Conservation (phyloP, 305 asterid genomes). For the Fraxinus latifolia region DNA sequence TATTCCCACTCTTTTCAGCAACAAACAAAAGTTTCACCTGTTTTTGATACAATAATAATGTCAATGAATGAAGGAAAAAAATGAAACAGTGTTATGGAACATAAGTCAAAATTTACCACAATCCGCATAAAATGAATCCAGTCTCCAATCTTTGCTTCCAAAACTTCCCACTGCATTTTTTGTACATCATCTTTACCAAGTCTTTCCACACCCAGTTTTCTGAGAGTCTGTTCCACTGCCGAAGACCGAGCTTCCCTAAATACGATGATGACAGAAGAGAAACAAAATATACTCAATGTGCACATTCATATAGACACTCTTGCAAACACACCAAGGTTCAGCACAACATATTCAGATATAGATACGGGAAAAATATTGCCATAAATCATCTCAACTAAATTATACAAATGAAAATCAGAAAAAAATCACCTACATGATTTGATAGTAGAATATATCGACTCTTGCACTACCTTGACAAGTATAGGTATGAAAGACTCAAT, state of each 20-base stretch:
- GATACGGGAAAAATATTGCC: background rate
- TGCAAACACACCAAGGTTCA: background rate
- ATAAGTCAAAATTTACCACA: constrained; percentile 50
- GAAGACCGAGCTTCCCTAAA: constrained; percentile 70
- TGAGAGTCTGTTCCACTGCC: constrained; percentile 75
- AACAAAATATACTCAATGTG: constrained; percentile 3
- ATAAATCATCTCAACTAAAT: constrained; percentile 18
- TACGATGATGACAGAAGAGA: constrained; percentile 14
- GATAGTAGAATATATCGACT: background rate
- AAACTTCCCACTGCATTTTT: constrained; percentile 95
- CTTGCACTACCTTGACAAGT: background rate
- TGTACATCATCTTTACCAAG: constrained; percentile 92
- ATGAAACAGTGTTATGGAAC: constrained; percentile 6
- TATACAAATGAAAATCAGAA: background rate
- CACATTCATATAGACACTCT: background rate
- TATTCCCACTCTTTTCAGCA: constrained; percentile 56
- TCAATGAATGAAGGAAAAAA: constrained; percentile 13
- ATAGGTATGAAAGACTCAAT: background rate
- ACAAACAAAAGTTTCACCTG: constrained; percentile 88
- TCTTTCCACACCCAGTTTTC: constrained; percentile 84
- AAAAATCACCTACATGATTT: background rate
- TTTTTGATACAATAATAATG: constrained; percentile 15
- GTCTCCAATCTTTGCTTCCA: constrained; percentile 89
- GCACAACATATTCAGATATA: background rate
- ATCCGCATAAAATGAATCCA: constrained; percentile 91